These are phyloP conservation scores for Leccinum longicurvipes DNA, from an alignment of 768 basidiomycete genomes.

Conservation along the genomic window DNA sequence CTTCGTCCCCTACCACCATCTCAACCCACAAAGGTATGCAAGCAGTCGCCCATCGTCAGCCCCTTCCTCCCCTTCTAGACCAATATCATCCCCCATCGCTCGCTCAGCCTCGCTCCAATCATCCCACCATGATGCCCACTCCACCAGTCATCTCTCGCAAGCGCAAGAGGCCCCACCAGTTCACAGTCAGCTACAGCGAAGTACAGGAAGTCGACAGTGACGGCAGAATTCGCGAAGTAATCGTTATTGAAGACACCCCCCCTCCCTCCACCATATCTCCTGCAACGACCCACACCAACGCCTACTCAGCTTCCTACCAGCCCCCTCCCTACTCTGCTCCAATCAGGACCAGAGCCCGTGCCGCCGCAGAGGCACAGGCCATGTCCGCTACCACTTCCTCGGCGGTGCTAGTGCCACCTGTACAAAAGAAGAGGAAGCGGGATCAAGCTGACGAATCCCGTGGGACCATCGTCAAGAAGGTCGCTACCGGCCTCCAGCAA, in stretches of 20 bases:
- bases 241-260: slow-evolving; percentile 91
- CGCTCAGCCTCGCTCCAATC: slow-evolving; percentile 35
- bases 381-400: slow-evolving; percentile 64
- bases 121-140: slow-evolving; percentile 66
- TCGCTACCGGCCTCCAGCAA: slow-evolving; percentile 47
- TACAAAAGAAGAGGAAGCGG: slow-evolving; percentile 81
- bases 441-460: slow-evolving; percentile 72
- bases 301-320: slow-evolving; percentile 77
- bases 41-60: slow-evolving; percentile 62
- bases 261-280: slow-evolving; percentile 74
- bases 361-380: slow-evolving; percentile 82
- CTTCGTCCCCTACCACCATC: slow-evolving; percentile 37
- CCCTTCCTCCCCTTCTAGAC: slow-evolving; percentile 58
- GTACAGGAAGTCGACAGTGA: slow-evolving; percentile 82
- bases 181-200: slow-evolving; percentile 82
- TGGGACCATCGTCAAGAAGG: slow-evolving; percentile 64
- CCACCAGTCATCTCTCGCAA: slow-evolving; percentile 74
- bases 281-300: slow-evolving; percentile 64
- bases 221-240: slow-evolving; percentile 78
- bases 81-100: slow-evolving; percentile 63
- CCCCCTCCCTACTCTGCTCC: slow-evolving; percentile 73
- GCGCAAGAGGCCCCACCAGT: slow-evolving; percentile 78
- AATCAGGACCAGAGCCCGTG: slow-evolving; percentile 79
- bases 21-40: slow-evolving; percentile 67
- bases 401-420: slow-evolving; percentile 61